A percentile compares a stretch with the other conserved stretches of the same genome.
Evolutionary conservation across 352 stramenopile genomes (phyloP).

Genomic region (Globisporangium megalacanthum): DNA sequence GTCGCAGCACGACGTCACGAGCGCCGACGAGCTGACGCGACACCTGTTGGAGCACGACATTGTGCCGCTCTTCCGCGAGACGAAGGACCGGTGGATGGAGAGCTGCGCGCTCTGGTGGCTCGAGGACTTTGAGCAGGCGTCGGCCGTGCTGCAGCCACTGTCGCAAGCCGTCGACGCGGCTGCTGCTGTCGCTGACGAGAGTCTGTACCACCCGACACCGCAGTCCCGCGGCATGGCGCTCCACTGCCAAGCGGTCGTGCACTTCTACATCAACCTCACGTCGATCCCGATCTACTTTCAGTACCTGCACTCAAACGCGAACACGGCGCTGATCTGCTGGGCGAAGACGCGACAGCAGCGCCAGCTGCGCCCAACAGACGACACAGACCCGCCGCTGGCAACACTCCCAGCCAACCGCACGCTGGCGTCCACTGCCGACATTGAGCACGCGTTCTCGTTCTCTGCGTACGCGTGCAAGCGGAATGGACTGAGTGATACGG

Average conservation of each 20-base stretch:
- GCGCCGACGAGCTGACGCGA: conserved; percentile 41
- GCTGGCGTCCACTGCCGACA: conserved; percentile 59
- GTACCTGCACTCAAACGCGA: conserved; percentile 64
- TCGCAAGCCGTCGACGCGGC: conserved; percentile 60
- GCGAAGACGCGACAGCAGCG: conserved; percentile 36
- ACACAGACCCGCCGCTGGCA: neutral
- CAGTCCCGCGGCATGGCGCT: conserved; percentile 20
- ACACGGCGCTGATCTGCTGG: conserved; percentile 58
- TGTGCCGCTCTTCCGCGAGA: conserved; percentile 53
- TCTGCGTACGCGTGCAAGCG: conserved; percentile 81
- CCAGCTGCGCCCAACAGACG: neutral
- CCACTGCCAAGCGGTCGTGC: conserved; percentile 38
- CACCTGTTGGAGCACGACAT: conserved; percentile 62
- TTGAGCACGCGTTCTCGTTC: conserved; percentile 82
- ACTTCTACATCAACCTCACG: conserved; percentile 84
- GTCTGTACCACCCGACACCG: conserved; percentile 12
- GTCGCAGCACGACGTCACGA: conserved; percentile 53
- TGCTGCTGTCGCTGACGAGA: conserved; percentile 1
- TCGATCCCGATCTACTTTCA: conserved; percentile 83
- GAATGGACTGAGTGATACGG: conserved; percentile 74
- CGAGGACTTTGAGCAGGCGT: conserved; percentile 81
- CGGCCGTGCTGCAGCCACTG: conserved; percentile 52
- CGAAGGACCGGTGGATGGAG: conserved; percentile 67
- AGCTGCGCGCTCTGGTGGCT: conserved; percentile 81
- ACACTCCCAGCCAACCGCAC: conserved; percentile 4